Evolutionary conservation across 805 yeast species (phyloP), one percentile per base, ranked within the genome.

Genomic region (Candida saitoana): DNA sequence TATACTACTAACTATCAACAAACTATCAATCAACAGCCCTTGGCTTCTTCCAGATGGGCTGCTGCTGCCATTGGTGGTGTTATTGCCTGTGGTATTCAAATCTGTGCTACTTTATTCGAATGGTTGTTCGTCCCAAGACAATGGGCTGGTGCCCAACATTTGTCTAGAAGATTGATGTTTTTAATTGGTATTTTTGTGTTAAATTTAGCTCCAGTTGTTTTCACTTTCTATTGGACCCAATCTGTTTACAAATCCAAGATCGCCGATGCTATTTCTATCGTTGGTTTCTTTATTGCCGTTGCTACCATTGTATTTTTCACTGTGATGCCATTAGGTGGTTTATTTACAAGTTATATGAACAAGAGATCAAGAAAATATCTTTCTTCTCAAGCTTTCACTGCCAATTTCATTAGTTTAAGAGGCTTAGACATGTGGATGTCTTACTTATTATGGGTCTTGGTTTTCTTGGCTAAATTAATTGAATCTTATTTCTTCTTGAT

Each of bases 61-160:
- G 74, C 95, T 31, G 84, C 83, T 50, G 96, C 96, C 40, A 72
- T 90, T 54, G 98, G 91, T 68, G 99, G 99, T 75, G 67, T 85
- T 39, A 74, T 91, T 54, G 98, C 97, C 40, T 68, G 82, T 46
- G 60, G 77, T 38, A 79, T 93, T 56, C 96, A 93, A 69, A 75
- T 93, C 46, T 52, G 78, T 44, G 99, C 99, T 39, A 90, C 98
- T 20, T 45, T 89, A 29, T 79, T 86, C 57, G 99, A 93, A 69
- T 91, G 96, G 96, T 73, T 82, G 62, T 93, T 89, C 57, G 98
- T 93, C 47, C 99, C 99, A 52, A 84, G 98, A 69, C 80, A 84
- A 55, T 93, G 98, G 98, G 95, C 98, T 27, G 99, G 99, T 68
- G 97, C 98, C 64, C 98, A 91, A 71, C 96, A 87, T 64, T 77